Percentiles rank a stretch among this genome's conserved stretches.
Conservation (phyloP, 1,139 yeast genomes). For the Zygoascus hellenicus region DNA sequence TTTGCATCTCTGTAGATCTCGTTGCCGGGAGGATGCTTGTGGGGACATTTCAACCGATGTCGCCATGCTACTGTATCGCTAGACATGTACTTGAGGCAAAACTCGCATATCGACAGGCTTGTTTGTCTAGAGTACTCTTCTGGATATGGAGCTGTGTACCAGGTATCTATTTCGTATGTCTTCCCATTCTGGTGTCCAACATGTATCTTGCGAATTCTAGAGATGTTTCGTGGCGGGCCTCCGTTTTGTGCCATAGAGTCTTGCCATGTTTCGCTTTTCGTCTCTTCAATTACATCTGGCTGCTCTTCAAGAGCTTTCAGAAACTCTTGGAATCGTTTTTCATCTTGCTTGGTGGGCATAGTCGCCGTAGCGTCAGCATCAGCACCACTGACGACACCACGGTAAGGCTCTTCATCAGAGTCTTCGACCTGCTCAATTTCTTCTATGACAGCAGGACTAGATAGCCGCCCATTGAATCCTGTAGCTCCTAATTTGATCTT, state of each 20-base stretch:
- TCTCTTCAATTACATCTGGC: slow-evolving; percentile 9
- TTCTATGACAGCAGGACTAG: slow-evolving; percentile 12
- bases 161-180: slow-evolving; percentile 69
- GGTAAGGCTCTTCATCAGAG: slow-evolving; percentile 44
- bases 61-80: slow-evolving; percentile 63
- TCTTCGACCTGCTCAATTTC: slow-evolving; percentile 24
- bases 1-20: slow-evolving; percentile 73
- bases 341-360: slow-evolving; percentile 50
- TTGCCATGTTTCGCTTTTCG: too few relatives aligned
- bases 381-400: slow-evolving; percentile 55
- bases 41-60: slow-evolving; percentile 66
- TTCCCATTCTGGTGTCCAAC: slow-evolving; percentile 57
- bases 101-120: slow-evolving; percentile 72
- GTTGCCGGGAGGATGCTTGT: slow-evolving; percentile 78
- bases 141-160: slow-evolving; percentile 95
- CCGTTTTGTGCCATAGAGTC: neutral
- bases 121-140: slow-evolving; percentile 66
- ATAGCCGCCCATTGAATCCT: neutral
- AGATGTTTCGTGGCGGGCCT: slow-evolving; percentile 1
- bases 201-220: slow-evolving; percentile 41
- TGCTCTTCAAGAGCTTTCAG: slow-evolving; percentile 29
- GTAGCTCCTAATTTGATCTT: neutral
- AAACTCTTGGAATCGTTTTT: slow-evolving; percentile 43
- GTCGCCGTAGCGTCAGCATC: slow-evolving; percentile 60
- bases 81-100: slow-evolving; percentile 75